phyloP scores from a whole-genome alignment of 257 asterid species.

The Solanum paucissectum region DNA sequence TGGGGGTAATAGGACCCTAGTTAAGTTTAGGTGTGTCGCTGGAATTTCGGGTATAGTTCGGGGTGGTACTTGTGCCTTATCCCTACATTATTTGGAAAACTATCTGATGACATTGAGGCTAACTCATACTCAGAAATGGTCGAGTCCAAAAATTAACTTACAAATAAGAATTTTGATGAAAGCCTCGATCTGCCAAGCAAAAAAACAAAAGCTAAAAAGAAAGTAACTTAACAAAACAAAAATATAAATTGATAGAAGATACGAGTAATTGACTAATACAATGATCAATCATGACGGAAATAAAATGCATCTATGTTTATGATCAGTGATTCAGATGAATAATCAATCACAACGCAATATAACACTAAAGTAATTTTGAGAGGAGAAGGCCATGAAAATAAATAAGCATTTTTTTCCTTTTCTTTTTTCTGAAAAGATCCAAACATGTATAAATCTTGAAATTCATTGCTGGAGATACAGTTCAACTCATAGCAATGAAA shows the following conservation, averaged over 20 bases:
- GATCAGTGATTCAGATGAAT: slow-evolving; percentile 12
- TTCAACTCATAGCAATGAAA: slow-evolving; percentile 4
- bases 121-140: background rate
- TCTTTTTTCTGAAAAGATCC: background rate
- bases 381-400: background rate
- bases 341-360: background rate
- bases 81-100: background rate
- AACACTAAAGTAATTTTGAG: background rate
- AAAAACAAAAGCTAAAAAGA: background rate
- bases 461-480: slow-evolving; percentile 3
- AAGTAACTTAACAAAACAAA: background rate
- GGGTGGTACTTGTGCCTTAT: background rate
- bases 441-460: slow-evolving; percentile 10
- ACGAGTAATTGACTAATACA: background rate
- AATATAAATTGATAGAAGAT: background rate
- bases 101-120: background rate
- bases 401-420: background rate
- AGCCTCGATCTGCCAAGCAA: background rate
- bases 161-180: background rate
- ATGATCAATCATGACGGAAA: background rate
- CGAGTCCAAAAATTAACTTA: background rate
- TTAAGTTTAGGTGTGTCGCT: background rate
- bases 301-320: slow-evolving; percentile 4
- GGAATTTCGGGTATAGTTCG: background rate
- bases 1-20: background rate